Evolutionary conservation across 2,329 filamentous ascomycete species (phyloP).

Genomic region (Grosmannia penicillata): DNA sequence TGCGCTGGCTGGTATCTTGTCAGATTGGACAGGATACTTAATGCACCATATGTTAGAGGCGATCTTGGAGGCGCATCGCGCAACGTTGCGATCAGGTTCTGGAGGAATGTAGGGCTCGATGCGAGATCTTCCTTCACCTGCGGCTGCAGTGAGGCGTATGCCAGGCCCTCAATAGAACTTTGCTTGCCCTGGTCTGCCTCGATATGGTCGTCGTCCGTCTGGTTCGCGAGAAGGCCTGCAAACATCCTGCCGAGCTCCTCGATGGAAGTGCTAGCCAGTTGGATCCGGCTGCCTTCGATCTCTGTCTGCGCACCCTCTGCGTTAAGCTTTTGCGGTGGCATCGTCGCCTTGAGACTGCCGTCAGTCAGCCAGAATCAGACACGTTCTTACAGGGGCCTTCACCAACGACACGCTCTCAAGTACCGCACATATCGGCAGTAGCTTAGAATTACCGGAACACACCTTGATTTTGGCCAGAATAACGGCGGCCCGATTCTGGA

Average conservation of each 20-base stretch:
- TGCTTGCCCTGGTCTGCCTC: constrained; percentile 20
- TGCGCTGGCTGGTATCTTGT: constrained; percentile 64
- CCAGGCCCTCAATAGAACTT: constrained; percentile 76
- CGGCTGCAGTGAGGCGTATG: constrained; percentile 78
- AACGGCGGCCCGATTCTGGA: constrained; percentile 55
- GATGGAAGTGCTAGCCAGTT: constrained; percentile 43
- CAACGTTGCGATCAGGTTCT: constrained; percentile 51
- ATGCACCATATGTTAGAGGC: constrained; percentile 65
- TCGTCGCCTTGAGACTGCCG: constrained; percentile 35
- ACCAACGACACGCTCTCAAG: neutral
- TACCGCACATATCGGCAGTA: no score
- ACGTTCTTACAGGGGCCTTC: neutral
- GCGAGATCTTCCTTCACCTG: constrained; percentile 71
- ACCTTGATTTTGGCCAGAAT: constrained; percentile 66
- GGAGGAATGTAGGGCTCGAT: constrained; percentile 52
- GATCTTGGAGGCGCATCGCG: constrained; percentile 44
- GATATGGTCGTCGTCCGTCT: constrained; percentile 8
- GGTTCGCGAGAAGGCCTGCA: constrained; percentile 50
- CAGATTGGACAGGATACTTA: constrained; percentile 77
- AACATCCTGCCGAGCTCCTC: constrained; percentile 52
- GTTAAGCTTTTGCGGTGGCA: constrained; percentile 26
- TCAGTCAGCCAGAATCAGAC: constrained; percentile 26
- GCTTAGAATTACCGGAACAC: constrained; percentile 14
- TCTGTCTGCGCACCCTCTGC: constrained; percentile 15
- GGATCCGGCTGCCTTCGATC: constrained; percentile 15